Base-by-base conservation (phyloP, 2,329 filamentous ascomycete species). In the Paraphoma sp. region DNA sequence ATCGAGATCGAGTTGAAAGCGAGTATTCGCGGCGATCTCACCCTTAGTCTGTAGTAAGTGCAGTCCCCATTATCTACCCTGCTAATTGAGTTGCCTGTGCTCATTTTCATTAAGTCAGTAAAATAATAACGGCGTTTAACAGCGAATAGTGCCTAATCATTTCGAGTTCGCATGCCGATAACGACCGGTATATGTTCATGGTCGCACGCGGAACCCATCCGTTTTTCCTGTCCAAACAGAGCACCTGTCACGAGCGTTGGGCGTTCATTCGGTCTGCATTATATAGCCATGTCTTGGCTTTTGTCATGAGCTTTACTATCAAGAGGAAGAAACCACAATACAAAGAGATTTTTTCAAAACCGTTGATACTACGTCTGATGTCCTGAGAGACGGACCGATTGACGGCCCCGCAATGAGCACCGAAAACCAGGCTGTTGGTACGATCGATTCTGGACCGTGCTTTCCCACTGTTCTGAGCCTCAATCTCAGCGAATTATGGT, bases 1-100 rank as follows among this genome's bases (percentile, higher is more conserved):
- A 84, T 95, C 48, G 91, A 95, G 76, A 91, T 95, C 59, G 89
- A 92, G 68, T 83, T 95, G 59, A 95, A 95, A 82, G 91, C 91
- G 17, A 89, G 89, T 76, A 93, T 95, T 63, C 88, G 93, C 68
- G 92, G 92, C 71, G 92, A 96, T 79, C 79, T 96, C 62, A 93
- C 91, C 33, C 78, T 95, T 63, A 89, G 88, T 62, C 82, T 95
- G 70, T 86, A 90, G 89, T 92, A 84, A 82, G 86, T 88, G 28
- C 8, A 17, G 3, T 9, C 6, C 36, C 41, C 50, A 16, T 30
- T 48, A 43, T n/a, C 45, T 29, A 17, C 30, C 7, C 36, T 28
- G 17, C 60, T 65, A 56, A 63, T 62, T 62, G 56, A 53, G 54
- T 59, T 46, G 23, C 33, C 14, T 40, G 50, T 33, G 30, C 40